Base-by-base conservation (phyloP, 1,284 basidiomycete genomes). In the Leccinum cinnamomeum region DNA sequence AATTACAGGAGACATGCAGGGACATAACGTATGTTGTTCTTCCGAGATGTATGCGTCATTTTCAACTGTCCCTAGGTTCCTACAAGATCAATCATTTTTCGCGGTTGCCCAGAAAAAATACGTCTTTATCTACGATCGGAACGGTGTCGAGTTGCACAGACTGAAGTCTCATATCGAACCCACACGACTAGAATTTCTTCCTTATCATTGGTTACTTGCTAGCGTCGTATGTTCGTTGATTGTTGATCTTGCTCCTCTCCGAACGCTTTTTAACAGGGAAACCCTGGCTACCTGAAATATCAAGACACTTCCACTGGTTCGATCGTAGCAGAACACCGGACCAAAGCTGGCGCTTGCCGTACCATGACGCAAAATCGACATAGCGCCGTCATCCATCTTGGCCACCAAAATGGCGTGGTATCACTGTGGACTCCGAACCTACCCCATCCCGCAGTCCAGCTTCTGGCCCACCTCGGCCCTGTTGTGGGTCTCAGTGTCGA, bases 21-120 rank as follows among this genome's bases (percentile, higher is more conserved):
- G 96, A 98, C 75, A 91, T 98, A 76, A 94, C 92, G 89, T 94
- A 76, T 61, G 85, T 78, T 7, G 4, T 41, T 51, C 57, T 41
- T 62, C 53, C 7, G 41, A 62, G 51, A 3, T n/a, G 1, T 63
- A n/a, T 23, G 33, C n/a, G 20, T 44, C 16, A 18, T 44, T 55
- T 55, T 74, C 44, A 66, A 54, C 35, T 25, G 12, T 35, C 8
- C 48, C 20, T 63, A 93, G 91, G 28, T 99, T 96, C 76, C 79
- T 99, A 10, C 96, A 98, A 73, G 94, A 96, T 70, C 91, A 97
- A 61, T 89, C 90, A 1, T 94, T 91, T 78, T 95, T 92, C 72
- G 97, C 97, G 2, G 95, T 97, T 12, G 97, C 97, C 0, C 97
- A 99, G 77, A 94, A 95, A 76, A 94, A 96, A 82, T 95, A 97